Evolutionary conservation across 306 rosid genomes (phyloP).

Genomic region (Quercus rubra): DNA sequence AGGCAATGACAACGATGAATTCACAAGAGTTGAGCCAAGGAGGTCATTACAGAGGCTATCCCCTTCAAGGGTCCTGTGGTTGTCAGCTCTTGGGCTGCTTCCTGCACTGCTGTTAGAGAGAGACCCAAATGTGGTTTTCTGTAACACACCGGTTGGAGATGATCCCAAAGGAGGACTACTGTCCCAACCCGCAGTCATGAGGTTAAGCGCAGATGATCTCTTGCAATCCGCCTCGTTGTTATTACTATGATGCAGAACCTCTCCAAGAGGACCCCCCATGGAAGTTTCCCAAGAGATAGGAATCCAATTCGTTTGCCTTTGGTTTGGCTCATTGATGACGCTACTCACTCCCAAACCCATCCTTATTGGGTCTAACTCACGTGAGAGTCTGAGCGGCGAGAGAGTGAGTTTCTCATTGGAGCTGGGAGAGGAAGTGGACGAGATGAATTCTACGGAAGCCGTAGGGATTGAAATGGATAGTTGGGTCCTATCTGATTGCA

Average conservation of each 20-base stretch:
- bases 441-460: constrained; percentile 44
- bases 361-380: constrained; percentile 53
- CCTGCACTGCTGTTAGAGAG: constrained; percentile 89
- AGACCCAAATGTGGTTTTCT: constrained; percentile 70
- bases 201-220: constrained; percentile 64
- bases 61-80: constrained; percentile 48
- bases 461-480: constrained; percentile 69
- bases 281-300: constrained; percentile 83
- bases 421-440: constrained; percentile 47
- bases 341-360: constrained; percentile 59
- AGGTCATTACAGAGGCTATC: constrained; percentile 64
- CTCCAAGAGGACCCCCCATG: constrained; percentile 92
- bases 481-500: constrained; percentile 63
- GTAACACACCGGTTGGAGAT: constrained; percentile 85
- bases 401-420: constrained; percentile 51
- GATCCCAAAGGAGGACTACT: constrained; percentile 74
- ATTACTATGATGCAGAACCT: constrained; percentile 63
- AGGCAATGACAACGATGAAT: constrained; percentile 34
- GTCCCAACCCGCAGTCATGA: constrained; percentile 79
- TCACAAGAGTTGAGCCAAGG: constrained; percentile 42
- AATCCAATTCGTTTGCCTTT: constrained; percentile 64
- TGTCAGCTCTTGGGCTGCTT: constrained; percentile 84
- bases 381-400: constrained; percentile 62
- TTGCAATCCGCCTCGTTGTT: constrained; percentile 33
- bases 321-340: constrained; percentile 27